Evolutionary conservation across 352 stramenopile genomes (phyloP).

Genomic region (Phytophthora multivora): DNA sequence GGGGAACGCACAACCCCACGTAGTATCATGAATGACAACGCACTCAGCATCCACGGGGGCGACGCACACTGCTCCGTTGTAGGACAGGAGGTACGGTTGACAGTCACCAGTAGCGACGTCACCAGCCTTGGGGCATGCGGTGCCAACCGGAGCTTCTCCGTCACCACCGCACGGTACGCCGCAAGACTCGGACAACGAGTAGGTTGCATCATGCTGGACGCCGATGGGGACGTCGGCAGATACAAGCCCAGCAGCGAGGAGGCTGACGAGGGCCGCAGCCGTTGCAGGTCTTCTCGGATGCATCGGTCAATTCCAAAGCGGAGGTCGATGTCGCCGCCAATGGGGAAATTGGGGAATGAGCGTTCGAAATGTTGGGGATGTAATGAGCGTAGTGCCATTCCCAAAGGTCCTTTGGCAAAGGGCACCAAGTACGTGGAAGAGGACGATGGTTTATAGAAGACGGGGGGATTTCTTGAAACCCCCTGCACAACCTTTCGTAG

Average conservation of each 20-base stretch:
- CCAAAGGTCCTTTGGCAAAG: no score
- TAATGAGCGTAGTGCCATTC: no score
- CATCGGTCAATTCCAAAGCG: no score
- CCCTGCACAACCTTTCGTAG: no score
- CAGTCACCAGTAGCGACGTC: not conserved
- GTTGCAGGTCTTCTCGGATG: no score
- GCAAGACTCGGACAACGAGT: not conserved
- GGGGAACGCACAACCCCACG: constrained; percentile 3
- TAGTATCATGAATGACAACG: not conserved
- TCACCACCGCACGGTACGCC: not conserved
- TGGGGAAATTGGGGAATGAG: no score
- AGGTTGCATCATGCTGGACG: not conserved
- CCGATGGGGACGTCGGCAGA: not conserved
- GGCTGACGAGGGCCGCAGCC: not conserved
- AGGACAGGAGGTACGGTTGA: not conserved
- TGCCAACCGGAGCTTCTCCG: not conserved
- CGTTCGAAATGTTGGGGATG: no score
- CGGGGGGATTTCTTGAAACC: no score
- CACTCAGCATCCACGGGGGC: constrained; percentile 3
- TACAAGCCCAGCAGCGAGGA: not conserved
- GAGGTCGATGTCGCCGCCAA: no score
- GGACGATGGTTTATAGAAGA: no score
- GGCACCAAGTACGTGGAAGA: no score
- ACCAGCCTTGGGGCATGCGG: not conserved
- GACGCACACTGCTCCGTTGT: not conserved